Percentiles rank a stretch among this genome's conserved stretches.
Conservation (phyloP, 768 basidiomycete genomes). For the Sutorius australiensis region DNA sequence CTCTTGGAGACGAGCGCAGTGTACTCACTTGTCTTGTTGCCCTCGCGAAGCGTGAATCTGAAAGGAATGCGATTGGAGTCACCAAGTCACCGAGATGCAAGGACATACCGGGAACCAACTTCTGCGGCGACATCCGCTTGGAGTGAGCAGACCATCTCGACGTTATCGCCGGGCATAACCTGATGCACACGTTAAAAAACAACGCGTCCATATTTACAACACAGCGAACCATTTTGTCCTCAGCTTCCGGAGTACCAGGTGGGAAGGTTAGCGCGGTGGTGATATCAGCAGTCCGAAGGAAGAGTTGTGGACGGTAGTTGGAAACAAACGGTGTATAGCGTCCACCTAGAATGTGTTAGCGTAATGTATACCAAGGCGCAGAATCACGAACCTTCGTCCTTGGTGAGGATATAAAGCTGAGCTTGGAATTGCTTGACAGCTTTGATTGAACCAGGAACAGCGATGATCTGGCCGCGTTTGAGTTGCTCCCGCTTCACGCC, state of each 20-base stretch:
- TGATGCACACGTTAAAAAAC: constrained; percentile 25
- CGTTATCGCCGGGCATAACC: constrained; percentile 98
- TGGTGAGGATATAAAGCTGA: constrained; percentile 66
- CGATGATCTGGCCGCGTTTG: constrained; percentile 88
- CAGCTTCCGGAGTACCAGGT: constrained; percentile 71
- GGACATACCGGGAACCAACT: constrained; percentile 68
- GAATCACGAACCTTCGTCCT: constrained; percentile 38
- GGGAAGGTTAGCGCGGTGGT: constrained; percentile 85
- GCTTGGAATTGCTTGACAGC: constrained; percentile 93
- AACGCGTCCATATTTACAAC: background rate
- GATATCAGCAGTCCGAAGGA: constrained; percentile 93
- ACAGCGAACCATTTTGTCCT: constrained; percentile 76
- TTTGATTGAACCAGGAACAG: constrained; percentile 86
- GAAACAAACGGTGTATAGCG: constrained; percentile 90
- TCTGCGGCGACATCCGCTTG: constrained; percentile 87
- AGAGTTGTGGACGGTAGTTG: constrained; percentile 94
- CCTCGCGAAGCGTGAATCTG: constrained; percentile 89
- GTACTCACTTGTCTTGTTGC: constrained; percentile 81
- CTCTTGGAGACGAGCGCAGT: background rate
- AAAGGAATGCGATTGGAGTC: background rate
- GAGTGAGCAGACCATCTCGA: constrained; percentile 85
- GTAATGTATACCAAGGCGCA: constrained; percentile 42
- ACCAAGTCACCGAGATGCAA: background rate
- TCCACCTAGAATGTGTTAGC: constrained; percentile 43
- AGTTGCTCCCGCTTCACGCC: constrained; percentile 97